phyloP scores from a whole-genome alignment of 1,284 basidiomycete genomes.

The Phylloporus sp. region DNA sequence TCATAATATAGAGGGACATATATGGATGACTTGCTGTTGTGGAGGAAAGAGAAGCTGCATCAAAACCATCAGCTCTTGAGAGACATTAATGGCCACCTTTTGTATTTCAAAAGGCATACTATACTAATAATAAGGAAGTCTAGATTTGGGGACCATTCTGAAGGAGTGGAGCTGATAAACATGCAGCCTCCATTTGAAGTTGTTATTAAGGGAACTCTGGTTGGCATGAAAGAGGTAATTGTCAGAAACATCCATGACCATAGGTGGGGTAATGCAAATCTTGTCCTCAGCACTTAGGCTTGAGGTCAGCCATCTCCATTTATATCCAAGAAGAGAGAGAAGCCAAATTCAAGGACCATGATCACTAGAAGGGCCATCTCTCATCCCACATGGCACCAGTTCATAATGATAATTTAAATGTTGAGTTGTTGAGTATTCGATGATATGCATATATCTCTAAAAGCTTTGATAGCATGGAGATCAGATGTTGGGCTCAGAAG shows the following conservation, averaged over 20 bases:
- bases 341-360: slow-evolving; percentile 47
- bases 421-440: slow-evolving; percentile 50
- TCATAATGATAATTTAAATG: slow-evolving; percentile 60
- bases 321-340: slow-evolving; percentile 51
- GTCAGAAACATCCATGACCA: slow-evolving; percentile 51
- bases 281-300: slow-evolving; percentile 54
- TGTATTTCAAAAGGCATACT: slow-evolving; percentile 50
- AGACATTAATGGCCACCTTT: slow-evolving; percentile 52
- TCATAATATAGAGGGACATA: slow-evolving; percentile 5
- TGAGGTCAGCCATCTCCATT: slow-evolving; percentile 56
- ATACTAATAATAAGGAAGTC: slow-evolving; percentile 53
- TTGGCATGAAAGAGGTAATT: slow-evolving; percentile 57
- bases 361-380: slow-evolving; percentile 50
- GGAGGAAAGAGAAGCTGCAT: slow-evolving; percentile 41
- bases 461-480: slow-evolving; percentile 43
- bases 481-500: slow-evolving; percentile 4
- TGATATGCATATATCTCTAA: slow-evolving; percentile 46
- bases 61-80: slow-evolving; percentile 54
- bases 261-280: slow-evolving; percentile 46
- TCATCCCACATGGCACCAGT: slow-evolving; percentile 56
- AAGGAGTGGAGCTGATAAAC: slow-evolving; percentile 58
- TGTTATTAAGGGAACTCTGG: slow-evolving; percentile 42
- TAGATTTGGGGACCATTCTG: slow-evolving; percentile 48
- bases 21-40: slow-evolving; percentile 22
- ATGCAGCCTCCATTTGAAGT: slow-evolving; percentile 46